Base-by-base conservation (phyloP, 768 basidiomycete species). In the Trametes cinnabarina region DNA sequence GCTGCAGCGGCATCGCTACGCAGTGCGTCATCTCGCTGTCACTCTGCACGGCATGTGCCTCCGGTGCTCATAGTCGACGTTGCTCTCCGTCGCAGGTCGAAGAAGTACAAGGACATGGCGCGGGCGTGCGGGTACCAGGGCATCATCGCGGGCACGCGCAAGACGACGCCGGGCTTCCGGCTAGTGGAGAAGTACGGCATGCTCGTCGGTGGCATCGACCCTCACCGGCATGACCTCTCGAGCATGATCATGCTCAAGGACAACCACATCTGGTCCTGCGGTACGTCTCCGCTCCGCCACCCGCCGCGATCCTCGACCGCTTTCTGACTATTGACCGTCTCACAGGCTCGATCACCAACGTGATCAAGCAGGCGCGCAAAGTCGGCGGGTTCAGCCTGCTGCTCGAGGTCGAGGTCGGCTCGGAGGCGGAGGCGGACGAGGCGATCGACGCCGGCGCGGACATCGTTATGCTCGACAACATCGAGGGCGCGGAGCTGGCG, bases 191-290 rank as follows among this genome's bases (percentile, higher is more conserved):
- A 99, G 73, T 98, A 99, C 70, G 97, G 88, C 3, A 98, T 99
- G 97, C 74, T 98, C 43, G 92, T 98, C 14, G 97, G 97, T 17
- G 97, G 97, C 6, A 89, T 98, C 65, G 96, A 99, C 70, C 77
- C 92, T 9, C 97, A 99, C 76, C 84, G 97, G 22, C 88, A 97
- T 64, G 95, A 98, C 72, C 80, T 98, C n/a, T 94, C 92, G 26
- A 92, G 90, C 70, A 98, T 99, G 97, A 95, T 99, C 68, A 99
- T 99, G 97, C 84, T 99, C 67, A 98, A 98, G 74, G 97, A 99
- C 67, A 99, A 99, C 70, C 97, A 99, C 70, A 92, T 98, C 69
- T 98, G 94, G 95, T 96, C 94, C 3, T 90, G 87, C 41, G 94
- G 94, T 87, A 68, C 60, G 79, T 51, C 23, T n/a, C 3, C 52